Conservation (phyloP, 371 early-diverging fungal genomes). For the Mortierella sp. region DNA sequence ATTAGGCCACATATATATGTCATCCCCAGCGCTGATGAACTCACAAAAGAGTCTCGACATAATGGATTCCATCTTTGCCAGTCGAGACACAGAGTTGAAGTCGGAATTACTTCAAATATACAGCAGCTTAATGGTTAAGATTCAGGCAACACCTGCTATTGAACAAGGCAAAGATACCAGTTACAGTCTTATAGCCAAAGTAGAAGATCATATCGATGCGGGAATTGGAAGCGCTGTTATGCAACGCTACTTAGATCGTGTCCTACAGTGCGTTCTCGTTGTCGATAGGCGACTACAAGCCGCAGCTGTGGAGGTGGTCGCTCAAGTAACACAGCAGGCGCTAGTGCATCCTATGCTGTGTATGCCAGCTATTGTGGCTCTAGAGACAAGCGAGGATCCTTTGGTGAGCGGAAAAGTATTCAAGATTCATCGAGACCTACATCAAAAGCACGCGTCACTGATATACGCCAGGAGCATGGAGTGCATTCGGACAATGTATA, state of each 20-base stretch:
- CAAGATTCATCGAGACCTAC: slow-evolving; percentile 78
- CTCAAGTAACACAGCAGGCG: slow-evolving; percentile 84
- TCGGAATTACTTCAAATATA: slow-evolving; percentile 78
- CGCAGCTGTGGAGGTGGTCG: slow-evolving; percentile 83
- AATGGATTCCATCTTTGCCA: slow-evolving; percentile 77
- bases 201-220: slow-evolving; percentile 37
- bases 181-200: slow-evolving; percentile 32
- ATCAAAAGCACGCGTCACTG: slow-evolving; percentile 86
- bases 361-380: slow-evolving; percentile 87
- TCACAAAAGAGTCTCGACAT: slow-evolving; percentile 65
- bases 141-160: slow-evolving; percentile 60
- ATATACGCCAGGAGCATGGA: slow-evolving; percentile 84
- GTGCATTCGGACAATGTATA: slow-evolving; percentile 77
- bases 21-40: slow-evolving; percentile 79
- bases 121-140: slow-evolving; percentile 79
- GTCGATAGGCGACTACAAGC: slow-evolving; percentile 62
- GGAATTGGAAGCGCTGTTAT: slow-evolving; percentile 83
- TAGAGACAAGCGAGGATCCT: slow-evolving; percentile 79
- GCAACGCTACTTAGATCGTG: slow-evolving; percentile 82
- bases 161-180: not conserved
- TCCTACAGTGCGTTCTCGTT: slow-evolving; percentile 77
- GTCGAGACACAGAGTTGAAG: slow-evolving; percentile 64
- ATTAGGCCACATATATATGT: slow-evolving; percentile 79
- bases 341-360: slow-evolving; percentile 90
- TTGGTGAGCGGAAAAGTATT: slow-evolving; percentile 77